These are phyloP conservation scores for Nannochloropsis granulata DNA, from an alignment of 108 stramenopile species.

Conservation along the genomic window DNA sequence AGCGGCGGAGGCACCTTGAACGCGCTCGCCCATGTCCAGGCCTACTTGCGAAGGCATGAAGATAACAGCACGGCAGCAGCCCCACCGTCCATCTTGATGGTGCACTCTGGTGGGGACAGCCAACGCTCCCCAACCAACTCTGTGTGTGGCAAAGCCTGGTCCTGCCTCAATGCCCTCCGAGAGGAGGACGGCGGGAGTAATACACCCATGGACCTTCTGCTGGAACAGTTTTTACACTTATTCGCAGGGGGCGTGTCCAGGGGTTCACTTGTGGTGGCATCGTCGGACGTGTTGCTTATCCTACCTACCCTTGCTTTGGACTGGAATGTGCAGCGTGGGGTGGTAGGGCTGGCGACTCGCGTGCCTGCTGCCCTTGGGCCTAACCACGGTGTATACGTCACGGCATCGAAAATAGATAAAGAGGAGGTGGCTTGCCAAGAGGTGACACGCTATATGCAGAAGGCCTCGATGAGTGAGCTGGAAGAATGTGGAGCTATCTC, in stretches of 20 bases:
- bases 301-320: neutral
- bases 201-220: constrained; percentile 29
- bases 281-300: constrained; percentile 32
- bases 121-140: constrained; percentile 30
- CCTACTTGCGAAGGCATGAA: neutral
- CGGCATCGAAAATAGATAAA: neutral
- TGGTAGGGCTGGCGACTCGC: constrained; percentile 14
- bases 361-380: constrained; percentile 9
- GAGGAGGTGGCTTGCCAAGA: neutral
- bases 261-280: constrained; percentile 24
- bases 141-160: constrained; percentile 33
- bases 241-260: constrained; percentile 4
- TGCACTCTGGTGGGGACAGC: constrained; percentile 23
- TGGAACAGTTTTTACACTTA: constrained; percentile 14
- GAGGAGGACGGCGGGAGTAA: constrained; percentile 3
- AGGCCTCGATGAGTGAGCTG: neutral
- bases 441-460: neutral
- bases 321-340: neutral
- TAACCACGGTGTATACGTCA: constrained; percentile 15
- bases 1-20: constrained; percentile 31
- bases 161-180: constrained; percentile 23
- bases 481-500: neutral
- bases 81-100: neutral
- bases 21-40: constrained; percentile 22
- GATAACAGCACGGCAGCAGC: neutral